phyloP scores from a whole-genome alignment of 78 protist genomes.

The Dictyostelium firmibasis region DNA sequence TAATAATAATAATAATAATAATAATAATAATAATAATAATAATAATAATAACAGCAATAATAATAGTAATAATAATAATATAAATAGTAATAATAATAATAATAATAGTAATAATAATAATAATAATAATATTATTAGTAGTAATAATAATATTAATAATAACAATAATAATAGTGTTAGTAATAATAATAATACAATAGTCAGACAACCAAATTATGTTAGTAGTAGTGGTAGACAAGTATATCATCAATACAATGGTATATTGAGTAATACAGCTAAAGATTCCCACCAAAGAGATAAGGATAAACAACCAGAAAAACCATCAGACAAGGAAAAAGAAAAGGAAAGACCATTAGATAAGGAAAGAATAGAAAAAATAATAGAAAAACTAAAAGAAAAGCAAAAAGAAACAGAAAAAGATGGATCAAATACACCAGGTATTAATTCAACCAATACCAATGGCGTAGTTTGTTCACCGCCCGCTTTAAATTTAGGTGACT shows the following conservation, averaged over 20 bases:
- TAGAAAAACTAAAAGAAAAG: neutral
- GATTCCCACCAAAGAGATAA: neutral
- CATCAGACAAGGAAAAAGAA: neutral
- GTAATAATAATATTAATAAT: neutral
- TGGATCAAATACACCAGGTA: neutral
- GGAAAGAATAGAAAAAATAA: neutral
- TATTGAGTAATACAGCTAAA: neutral
- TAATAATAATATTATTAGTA: neutral
- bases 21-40: too few species aligned
- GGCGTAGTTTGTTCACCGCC: neutral
- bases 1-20: too few species aligned
- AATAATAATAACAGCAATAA: too few species aligned
- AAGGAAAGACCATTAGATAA: neutral
- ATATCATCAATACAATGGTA: neutral
- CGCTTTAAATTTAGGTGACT: neutral
- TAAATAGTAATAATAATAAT: neutral
- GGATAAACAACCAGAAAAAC: neutral
- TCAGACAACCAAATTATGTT: neutral
- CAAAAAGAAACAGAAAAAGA: neutral
- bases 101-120: neutral
- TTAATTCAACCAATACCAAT: neutral
- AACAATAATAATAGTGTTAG: neutral
- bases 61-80: too few species aligned
- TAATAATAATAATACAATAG: neutral
- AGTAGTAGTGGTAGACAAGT: constrained; percentile 7